Base-by-base conservation (phyloP, 768 basidiomycete genomes). In the Gelatoporia subvermispora region DNA sequence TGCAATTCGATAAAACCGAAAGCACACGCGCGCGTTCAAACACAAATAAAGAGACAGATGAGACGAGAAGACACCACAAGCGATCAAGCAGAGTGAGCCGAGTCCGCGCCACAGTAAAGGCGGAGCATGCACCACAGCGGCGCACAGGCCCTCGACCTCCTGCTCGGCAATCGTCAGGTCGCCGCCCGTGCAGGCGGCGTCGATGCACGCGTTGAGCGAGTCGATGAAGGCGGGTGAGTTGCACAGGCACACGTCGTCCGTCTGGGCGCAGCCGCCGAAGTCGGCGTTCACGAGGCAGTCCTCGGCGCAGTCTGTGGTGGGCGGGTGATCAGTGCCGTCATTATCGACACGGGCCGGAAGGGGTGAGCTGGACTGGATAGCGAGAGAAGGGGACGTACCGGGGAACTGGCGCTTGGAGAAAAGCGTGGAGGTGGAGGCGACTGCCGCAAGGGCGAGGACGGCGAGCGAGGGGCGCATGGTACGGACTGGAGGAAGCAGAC, bases 391-490 rank as follows among this genome's bases (percentile, higher is more conserved):
- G 18, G n/a, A 56, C 49, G 36, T 25, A 52, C 52, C 52, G 21
- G 47, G 48, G 45, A 49, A 40, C 23, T 49, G 39, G 50, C 51
- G 55, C 38, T 37, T 39, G 50, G 54, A 23, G 37, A 49, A 22
- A 40, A 16, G 22, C 42, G 52, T 53, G 31, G 47, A 45, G 18
- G 61, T 55, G 41, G 54, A 59, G 34, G 59, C 56, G 56, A 31
- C 7, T 5, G 70, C 70, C 58, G 69, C 65, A 54, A 68, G 60
- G 50, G 69, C 62, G 61, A 75, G 62, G 60, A 70, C 54, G 50
- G 68, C 61, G 55, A 72, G 36, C 50, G 74, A 64, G 71, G 77
- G 76, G 63, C 75, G 81, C 84, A 85, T 85, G 47, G 41, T 74
- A 54, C 15, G n/a, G n/a, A n/a, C n/a, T n/a, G n/a, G n/a, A n/a